Evolutionary conservation across 805 yeast species (phyloP), one percentile per base, ranked within the genome.

Genomic region (Cephaloascus fragrans): DNA sequence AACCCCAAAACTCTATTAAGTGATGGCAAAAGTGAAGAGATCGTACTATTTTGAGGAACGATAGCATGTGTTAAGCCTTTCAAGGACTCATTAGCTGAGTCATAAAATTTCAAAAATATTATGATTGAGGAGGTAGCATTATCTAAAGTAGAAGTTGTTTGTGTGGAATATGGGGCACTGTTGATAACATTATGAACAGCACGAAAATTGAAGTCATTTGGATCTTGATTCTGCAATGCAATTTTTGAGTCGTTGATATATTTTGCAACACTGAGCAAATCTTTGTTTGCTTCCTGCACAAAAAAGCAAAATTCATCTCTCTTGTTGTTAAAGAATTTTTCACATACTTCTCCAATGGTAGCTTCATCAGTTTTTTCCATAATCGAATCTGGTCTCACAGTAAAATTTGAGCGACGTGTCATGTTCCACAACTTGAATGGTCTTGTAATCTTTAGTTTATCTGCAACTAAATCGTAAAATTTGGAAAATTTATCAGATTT

Each of bases 351-450:
- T 29, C 71, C 79, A 17, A 84, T 61, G 0, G 78, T 64, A 8
- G 60, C 36, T 12, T 64, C 59, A 29, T 56, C 52, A 18, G 50
- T 39, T 37, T 48, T 57, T 36, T 42, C 52, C 32, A 53, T 52
- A 37, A 45, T 52, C 9, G 45, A 43, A 41, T 75, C 80, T 1
- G 86, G 74, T 47, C 96, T 70, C 37, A 73, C 59, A 0, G 96
- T 83, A 44, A 71, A 73, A 55, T 86, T 85, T 46, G 79, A 75
- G 37, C 96, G 69, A 48, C 73, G 75, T 12, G 71, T 73, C 62
- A 85, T 67, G 18, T 71, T 60, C 79, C 93, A 77, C 44, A 83
- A 71, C 40, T 81, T 65, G 34, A 81, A 69, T 18, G 57, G 52
- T 12, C 61, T 44, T 1, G 44, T 58, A 16, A 61, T 49, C 14